phyloP scores from a whole-genome alignment of 2,329 filamentous ascomycete genomes.

The Pseudovirgaria hyperparasitica region DNA sequence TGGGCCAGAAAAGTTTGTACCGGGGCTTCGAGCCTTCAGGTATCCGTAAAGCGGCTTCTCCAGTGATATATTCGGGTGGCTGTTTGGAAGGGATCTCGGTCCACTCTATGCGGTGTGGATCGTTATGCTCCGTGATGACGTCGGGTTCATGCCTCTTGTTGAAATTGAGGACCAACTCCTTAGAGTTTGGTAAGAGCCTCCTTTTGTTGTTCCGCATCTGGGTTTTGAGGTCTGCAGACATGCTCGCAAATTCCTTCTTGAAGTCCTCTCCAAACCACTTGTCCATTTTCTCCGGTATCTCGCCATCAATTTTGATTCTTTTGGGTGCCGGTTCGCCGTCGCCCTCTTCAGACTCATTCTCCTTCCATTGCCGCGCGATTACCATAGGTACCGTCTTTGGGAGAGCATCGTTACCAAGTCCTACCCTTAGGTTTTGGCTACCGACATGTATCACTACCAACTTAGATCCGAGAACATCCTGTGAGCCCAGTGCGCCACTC shows the following conservation, averaged over 20 bases:
- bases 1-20: conserved; percentile 88
- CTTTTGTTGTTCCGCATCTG: conserved; percentile 91
- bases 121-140: conserved; percentile 85
- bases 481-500: conserved; percentile 14
- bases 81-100: conserved; percentile 59
- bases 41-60: conserved; percentile 69
- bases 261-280: conserved; percentile 79
- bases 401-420: conserved; percentile 87
- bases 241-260: conserved; percentile 44
- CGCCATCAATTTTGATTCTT: conserved; percentile 46
- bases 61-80: conserved; percentile 68
- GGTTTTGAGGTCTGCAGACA: conserved; percentile 75
- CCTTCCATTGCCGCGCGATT: conserved; percentile 64
- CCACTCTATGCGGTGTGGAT: conserved; percentile 89
- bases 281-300: conserved; percentile 52
- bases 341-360: conserved; percentile 73
- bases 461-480: conserved; percentile 63
- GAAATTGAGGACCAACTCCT: conserved; percentile 89
- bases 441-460: conserved; percentile 92
- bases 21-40: conserved; percentile 80
- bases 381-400: conserved; percentile 92
- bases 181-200: conserved; percentile 91
- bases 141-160: conserved; percentile 77
- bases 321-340: conserved; percentile 67
- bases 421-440: conserved; percentile 89